Conservation (phyloP, 1,284 basidiomycete species). For the Puccinia horiana region DNA sequence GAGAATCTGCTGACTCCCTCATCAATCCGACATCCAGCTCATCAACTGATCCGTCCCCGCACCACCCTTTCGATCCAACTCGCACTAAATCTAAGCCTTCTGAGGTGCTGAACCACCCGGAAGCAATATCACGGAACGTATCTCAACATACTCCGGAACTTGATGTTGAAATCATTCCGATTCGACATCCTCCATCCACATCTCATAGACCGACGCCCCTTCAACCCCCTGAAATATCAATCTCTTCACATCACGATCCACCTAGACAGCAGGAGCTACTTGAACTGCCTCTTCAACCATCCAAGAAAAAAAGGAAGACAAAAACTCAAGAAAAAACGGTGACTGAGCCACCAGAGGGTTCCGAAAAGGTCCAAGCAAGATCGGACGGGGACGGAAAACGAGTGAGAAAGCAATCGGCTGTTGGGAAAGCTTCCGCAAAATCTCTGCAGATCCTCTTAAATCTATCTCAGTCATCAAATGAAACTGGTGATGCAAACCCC, state of each 20-base stretch:
- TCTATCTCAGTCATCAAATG: constrained; percentile 26
- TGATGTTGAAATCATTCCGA: background rate
- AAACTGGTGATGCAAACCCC: background rate
- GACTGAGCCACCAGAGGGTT: background rate
- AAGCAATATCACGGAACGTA: background rate
- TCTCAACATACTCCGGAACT: background rate
- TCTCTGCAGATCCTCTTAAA: constrained; percentile 28
- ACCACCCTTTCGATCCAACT: constrained; percentile 3
- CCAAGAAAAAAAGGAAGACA: constrained; percentile 1
- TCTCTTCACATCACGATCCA: background rate
- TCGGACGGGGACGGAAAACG: constrained; percentile 2
- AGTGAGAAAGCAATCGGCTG: constrained; percentile 44
- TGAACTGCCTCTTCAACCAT: background rate
- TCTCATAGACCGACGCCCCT: background rate
- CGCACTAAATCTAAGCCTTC: background rate
- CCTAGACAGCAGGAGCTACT: background rate
- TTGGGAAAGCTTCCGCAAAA: constrained; percentile 26
- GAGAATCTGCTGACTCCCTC: background rate
- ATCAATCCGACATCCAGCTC: background rate
- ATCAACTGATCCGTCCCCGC: background rate
- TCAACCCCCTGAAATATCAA: background rate
- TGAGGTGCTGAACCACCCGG: background rate
- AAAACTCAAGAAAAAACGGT: background rate
- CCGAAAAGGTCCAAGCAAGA: background rate
- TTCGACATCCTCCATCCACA: background rate